Base-by-base conservation (phyloP, 495 filamentous ascomycete species). In the Penicillium bialowiezense region DNA sequence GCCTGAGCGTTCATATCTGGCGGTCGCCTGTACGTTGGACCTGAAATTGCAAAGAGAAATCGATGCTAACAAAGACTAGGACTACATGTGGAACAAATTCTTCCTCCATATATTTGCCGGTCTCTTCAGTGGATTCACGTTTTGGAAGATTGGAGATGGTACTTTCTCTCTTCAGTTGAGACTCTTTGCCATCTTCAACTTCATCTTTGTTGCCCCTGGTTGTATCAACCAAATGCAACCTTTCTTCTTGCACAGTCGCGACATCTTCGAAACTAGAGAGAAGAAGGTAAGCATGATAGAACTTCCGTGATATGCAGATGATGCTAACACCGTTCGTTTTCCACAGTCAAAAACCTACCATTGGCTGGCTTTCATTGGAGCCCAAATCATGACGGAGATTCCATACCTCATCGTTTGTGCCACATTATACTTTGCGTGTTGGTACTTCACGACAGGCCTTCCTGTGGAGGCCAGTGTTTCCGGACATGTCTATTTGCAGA, bases 1-100 rank as follows among this genome's bases (percentile, higher is more conserved):
- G 91, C 51, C 82, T 93, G 26, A 91, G 90, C 70, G 71, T 89
- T 59, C 88, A 95, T 59, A 88, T 92, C 66, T 96, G 90, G 89
- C 81, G 91, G 70, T 54, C 80, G 69, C 33, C 78, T 84, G 45
- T 93, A 92, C 63, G 89, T 8, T 24, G n/a, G n/a, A 1, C 14
- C 34, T 9, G 50, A 55, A 8, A 1, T 1, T 5, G 1, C 7
- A 35, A 18, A 8, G 7, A 8, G 0, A 17, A 3, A 2, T 5
- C 17, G 5, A 6, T 20, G 10, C 52, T 55, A 13, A 55, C 15
- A 1, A 15, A 18, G 3, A 1, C 0, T 18, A 70, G 69, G 70
- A 68, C n/a, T 71, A 72, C 24, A 67, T 69, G 59, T 70, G 65
- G 65, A 72, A 70, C 50, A 72, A 72, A 24, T 69, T 71, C 6